phyloP scores from a whole-genome alignment of 306 rosid species.

The Ziziphus jujuba region DNA sequence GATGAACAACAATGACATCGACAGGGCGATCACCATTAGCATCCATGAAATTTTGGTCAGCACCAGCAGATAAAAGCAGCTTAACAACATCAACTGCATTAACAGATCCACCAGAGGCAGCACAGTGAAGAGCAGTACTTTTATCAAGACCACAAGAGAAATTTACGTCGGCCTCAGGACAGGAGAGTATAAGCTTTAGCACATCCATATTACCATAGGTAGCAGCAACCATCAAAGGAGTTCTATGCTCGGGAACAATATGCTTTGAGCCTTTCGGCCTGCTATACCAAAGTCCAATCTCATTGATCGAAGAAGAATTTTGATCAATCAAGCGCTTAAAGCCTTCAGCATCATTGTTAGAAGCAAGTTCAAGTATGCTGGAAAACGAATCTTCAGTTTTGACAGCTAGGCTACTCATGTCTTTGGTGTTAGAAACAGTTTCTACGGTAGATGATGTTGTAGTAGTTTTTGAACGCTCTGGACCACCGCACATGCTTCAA shows the following conservation, averaged over 20 bases:
- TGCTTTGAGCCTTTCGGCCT: conserved; percentile 72
- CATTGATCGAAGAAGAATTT: conserved; percentile 47
- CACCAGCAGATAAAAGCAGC: conserved; percentile 72
- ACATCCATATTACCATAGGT: conserved; percentile 74
- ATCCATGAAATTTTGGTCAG: conserved; percentile 52
- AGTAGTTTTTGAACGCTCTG: conserved; percentile 57
- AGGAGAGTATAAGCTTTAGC: conserved; percentile 57
- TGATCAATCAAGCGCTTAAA: conserved; percentile 51
- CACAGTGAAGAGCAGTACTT: conserved; percentile 93
- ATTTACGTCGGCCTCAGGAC: conserved; percentile 55
- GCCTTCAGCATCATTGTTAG: conserved; percentile 75
- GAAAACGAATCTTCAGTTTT: conserved; percentile 63
- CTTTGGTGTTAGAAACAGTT: conserved; percentile 41
- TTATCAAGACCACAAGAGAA: conserved; percentile 58
- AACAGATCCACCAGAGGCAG: conserved; percentile 77
- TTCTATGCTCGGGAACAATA: conserved; percentile 65
- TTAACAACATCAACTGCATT: conserved; percentile 55
- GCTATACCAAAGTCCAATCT: conserved; percentile 73
- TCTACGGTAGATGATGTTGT: conserved; percentile 35
- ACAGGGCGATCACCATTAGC: conserved; percentile 65
- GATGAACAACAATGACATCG: conserved; percentile 70
- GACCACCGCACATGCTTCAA: conserved; percentile 73
- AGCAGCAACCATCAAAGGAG: conserved; percentile 91
- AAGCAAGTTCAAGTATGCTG: conserved; percentile 67
- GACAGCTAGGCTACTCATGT: conserved; percentile 55